Base-by-base conservation (phyloP, 192 early-diverging fungal species). In the Linderina pennispora region DNA sequence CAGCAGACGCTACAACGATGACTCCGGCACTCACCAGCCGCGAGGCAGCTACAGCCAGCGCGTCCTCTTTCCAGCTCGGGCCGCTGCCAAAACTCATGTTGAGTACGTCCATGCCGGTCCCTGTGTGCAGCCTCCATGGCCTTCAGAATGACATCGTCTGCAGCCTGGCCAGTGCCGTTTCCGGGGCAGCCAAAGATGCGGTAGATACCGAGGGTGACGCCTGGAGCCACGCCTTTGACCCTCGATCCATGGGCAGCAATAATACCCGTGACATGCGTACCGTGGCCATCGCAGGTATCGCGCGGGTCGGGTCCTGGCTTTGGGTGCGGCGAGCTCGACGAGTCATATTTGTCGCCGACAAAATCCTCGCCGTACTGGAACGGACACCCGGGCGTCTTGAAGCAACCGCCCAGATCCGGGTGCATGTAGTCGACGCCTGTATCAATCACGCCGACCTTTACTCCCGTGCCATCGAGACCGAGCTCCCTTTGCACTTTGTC, bases 191-290 rank as follows among this genome's bases (percentile, higher is more conserved):
- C 86, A 60, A 89, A 87, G 15, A 93, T 76, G 45, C 91, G 75
- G 76, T 88, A 97, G 5, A 77, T 78, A 8, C 86, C 86, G 22
- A 94, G 58, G 3, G 74, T 87, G 21, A 81, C 90, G 37, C 78
- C 77, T 0, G 93, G 93, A 13, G 89, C 91, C 16, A 92, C 86
- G 34, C 93, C 93, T 20, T 52, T 62, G 45, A 90, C 76, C n/a
- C 58, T 50, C 23, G 47, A 58, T 7, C 84, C 80, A n/a, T 81
- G 67, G 11, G 82, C 88, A 11, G 78, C 86, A 48, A 88, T 78
- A 22, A 90, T 90, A 4, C 87, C 87, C 10, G 77, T 65, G 10
- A 83, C 71, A 28, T 84, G 79, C 14, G 80, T 83, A 14, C 82
- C 80, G 37, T 84, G 82, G 4, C 80, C 82, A 39, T 79, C 69